Evolutionary conservation across 2,329 filamentous ascomycete species (phyloP), one percentile per base, ranked within the genome.

Genomic region (Bimuria novae-zelandiae): DNA sequence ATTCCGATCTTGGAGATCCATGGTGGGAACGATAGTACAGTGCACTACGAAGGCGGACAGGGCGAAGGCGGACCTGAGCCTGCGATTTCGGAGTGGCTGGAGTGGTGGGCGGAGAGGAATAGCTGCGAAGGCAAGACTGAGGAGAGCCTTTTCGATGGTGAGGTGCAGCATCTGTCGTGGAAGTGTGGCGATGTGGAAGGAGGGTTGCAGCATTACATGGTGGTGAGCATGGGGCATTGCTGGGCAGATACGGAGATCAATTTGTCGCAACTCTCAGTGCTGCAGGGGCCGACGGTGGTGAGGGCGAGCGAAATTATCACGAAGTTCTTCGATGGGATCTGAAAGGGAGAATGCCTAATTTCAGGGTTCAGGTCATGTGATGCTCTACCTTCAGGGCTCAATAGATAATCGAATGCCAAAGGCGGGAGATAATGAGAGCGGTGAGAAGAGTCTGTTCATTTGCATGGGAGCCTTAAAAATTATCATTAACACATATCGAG

Each of bases 1-100:
- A 52, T 81, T 3, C 79, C 80, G 1, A 70, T 83, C 8, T 63
- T 83, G 7, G 77, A 80, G 36, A 77, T 82, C 47, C 81, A 83
- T 60, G 80, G 80, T n/a, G 75, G 73, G 2, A 70, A 59, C 2
- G 81, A 83, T 61, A 68, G 56, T 3, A 79, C 74, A 0, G 80
- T 83, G 29, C 57, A 66, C 0, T 82, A 81, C 53, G 52, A 62
- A 2, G 80, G 80, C 1, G 76, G 74, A 1, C 70, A 70, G 16
- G 73, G 77, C 3, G 71, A 74, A 2, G 74, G 74, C 1, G 77
- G 76, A 0, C 76, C 73, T 45, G 56, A 81, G 41, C 80, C 80
- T 1, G 57, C 75, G 0, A 78, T 83, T 29, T 68, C 73, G 17
- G 65, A 74, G 33, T 57, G 81, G 65, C 56, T 79, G 17, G 61